Conservation (phyloP, 441 rosid species). For the Mallotus repandus region DNA sequence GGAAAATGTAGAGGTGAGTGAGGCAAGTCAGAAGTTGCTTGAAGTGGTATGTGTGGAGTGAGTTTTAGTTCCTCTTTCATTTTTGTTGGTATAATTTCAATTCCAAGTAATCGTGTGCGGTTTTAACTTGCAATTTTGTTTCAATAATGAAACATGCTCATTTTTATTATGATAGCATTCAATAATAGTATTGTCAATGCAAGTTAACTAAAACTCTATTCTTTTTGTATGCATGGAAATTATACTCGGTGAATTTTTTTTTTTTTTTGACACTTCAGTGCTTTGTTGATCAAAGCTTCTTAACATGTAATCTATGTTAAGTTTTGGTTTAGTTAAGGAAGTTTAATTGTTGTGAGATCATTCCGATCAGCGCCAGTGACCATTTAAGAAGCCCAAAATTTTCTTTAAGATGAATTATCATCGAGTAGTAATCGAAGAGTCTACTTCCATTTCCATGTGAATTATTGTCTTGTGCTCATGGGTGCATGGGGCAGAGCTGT, state of each 20-base stretch:
- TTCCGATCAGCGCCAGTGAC: neutral
- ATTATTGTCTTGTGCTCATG: too few relatives aligned
- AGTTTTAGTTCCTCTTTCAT: slow-evolving; percentile 29
- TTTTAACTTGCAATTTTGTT: slow-evolving; percentile 15
- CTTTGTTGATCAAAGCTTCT: neutral
- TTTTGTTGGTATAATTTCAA: slow-evolving; percentile 21
- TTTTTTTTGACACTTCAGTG: neutral
- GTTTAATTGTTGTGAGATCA: neutral
- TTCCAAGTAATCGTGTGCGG: slow-evolving; percentile 20
- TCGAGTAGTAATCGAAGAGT: too few relatives aligned
- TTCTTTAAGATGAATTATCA: too few relatives aligned
- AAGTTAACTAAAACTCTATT: neutral
- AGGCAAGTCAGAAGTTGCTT: slow-evolving; percentile 60
- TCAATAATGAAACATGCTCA: slow-evolving; percentile 20
- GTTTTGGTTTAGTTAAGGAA: neutral
- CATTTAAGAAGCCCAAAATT: too few relatives aligned
- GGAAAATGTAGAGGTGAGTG: slow-evolving; percentile 67
- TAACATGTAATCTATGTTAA: neutral
- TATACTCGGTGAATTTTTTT: neutral
- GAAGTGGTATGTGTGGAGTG: slow-evolving; percentile 52
- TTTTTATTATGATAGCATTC: slow-evolving; percentile 2
- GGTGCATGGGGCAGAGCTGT: too few relatives aligned
- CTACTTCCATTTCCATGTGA: too few relatives aligned
- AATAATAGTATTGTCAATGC: neutral
- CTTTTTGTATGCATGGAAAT: neutral